Evolutionary conservation across 805 yeast genomes (phyloP).

Genomic region (Candida railenensis): DNA sequence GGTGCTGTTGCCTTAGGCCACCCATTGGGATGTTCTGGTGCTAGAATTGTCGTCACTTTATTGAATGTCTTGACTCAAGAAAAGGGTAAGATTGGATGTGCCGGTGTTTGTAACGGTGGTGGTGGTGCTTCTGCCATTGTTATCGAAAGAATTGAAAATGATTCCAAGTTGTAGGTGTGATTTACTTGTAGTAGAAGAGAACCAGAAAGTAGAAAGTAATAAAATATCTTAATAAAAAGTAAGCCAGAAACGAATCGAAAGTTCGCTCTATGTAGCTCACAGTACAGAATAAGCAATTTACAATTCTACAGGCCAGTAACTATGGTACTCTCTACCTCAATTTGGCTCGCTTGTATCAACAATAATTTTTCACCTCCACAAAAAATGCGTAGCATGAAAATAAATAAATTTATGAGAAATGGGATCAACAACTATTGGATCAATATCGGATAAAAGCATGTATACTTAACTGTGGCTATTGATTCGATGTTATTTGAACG

Average conservation of each 20-base stretch:
- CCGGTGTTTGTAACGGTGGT: constrained; percentile 98
- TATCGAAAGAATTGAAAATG: constrained; percentile 59
- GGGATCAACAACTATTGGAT: too few relatives aligned
- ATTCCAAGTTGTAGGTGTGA: constrained; percentile 31
- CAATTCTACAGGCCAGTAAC: too few relatives aligned
- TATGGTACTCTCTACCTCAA: too few relatives aligned
- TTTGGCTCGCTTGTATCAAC: too few relatives aligned
- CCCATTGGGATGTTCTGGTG: constrained; percentile 96
- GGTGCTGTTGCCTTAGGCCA: constrained; percentile 97
- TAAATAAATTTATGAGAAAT: too few relatives aligned
- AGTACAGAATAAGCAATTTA: too few relatives aligned
- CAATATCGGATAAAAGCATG: too few relatives aligned
- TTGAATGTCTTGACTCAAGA: constrained; percentile 80
- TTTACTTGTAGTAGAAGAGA: too few relatives aligned
- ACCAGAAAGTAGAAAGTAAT: not conserved
- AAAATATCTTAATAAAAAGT: not conserved
- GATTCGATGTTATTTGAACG: not conserved
- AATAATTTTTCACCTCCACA: too few relatives aligned
- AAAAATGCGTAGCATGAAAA: too few relatives aligned
- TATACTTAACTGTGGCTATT: too few relatives aligned
- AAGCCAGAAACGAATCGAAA: not conserved
- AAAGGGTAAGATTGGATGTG: constrained; percentile 78
- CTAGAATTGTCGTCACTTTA: constrained; percentile 87
- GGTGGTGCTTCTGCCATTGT: constrained; percentile 97
- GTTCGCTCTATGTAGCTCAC: too few relatives aligned